phyloP scores from a whole-genome alignment of 2,329 filamentous ascomycete genomes.

The Cytospora leucostoma region DNA sequence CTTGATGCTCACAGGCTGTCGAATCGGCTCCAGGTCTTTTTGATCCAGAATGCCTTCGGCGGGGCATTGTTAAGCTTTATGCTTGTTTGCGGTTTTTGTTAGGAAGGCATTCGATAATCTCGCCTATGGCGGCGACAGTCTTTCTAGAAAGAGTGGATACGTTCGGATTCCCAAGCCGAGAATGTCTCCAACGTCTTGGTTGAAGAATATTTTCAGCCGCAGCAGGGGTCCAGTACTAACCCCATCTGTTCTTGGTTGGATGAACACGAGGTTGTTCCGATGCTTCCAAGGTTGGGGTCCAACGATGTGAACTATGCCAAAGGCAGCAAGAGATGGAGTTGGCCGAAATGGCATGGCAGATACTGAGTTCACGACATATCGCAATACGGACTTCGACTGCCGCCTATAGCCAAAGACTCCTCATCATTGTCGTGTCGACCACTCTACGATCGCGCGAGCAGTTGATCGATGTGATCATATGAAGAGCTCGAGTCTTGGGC shows the following conservation, averaged over 20 bases:
- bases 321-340: background rate
- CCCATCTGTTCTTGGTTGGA: background rate
- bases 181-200: conserved; percentile 13
- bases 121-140: conserved; percentile 12
- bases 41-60: conserved; percentile 11
- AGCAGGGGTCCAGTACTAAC: conserved; percentile 10
- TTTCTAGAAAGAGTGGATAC: conserved; percentile 16
- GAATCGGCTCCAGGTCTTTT: background rate
- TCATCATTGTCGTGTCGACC: background rate
- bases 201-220: conserved; percentile 8
- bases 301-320: background rate
- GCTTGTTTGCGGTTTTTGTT: background rate
- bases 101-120: conserved; percentile 8
- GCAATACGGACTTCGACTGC: background rate
- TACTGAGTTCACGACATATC: background rate
- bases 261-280: background rate
- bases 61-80: conserved; percentile 3
- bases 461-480: background rate
- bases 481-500: background rate
- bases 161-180: conserved; percentile 3
- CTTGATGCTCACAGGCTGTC: background rate
- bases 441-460: background rate
- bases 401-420: background rate
- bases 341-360: background rate
- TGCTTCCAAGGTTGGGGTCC: background rate